Conservation (phyloP, 192 early-diverging fungal genomes). For the Coemansia brasiliensis region DNA sequence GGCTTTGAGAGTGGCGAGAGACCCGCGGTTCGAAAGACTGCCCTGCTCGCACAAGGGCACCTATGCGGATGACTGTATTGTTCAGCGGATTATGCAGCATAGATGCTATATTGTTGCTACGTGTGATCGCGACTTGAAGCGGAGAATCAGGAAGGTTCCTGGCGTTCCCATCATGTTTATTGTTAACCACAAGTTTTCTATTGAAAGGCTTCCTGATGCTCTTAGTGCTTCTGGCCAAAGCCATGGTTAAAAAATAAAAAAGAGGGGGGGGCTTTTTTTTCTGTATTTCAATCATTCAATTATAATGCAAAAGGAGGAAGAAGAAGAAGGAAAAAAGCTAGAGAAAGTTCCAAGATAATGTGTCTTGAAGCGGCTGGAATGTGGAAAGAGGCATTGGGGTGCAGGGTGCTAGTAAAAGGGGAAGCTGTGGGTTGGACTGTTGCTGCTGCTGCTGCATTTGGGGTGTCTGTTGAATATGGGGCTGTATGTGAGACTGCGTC, state of each 20-base stretch:
- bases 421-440: slow-evolving; percentile 12
- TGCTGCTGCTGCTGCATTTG: too few relatives aligned
- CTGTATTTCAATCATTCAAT: slow-evolving; percentile 7
- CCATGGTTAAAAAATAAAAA: slow-evolving; percentile 8
- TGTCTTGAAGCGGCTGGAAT: neutral
- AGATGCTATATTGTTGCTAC: slow-evolving; percentile 98
- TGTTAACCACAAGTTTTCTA: slow-evolving; percentile 82
- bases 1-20: slow-evolving; percentile 88
- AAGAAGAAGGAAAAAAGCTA: too few relatives aligned
- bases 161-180: slow-evolving; percentile 99
- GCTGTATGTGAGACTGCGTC: too few relatives aligned
- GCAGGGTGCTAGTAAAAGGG: slow-evolving; percentile 42
- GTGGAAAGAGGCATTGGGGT: slow-evolving; percentile 20
- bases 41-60: slow-evolving; percentile 97
- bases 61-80: slow-evolving; percentile 99
- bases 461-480: too few relatives aligned
- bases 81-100: slow-evolving; percentile 89
- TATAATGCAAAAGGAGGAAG: too few relatives aligned
- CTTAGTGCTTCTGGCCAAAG: slow-evolving; percentile 2
- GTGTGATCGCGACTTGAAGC: slow-evolving; percentile 94
- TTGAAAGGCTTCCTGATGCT: slow-evolving; percentile 90
- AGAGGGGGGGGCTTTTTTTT: too few relatives aligned
- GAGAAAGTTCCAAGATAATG: slow-evolving; percentile 6
- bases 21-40: slow-evolving; percentile 95
- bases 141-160: slow-evolving; percentile 91